These are phyloP conservation scores for Pyrus betulifolia DNA, from an alignment of 306 rosid species.

Conservation along the genomic window DNA sequence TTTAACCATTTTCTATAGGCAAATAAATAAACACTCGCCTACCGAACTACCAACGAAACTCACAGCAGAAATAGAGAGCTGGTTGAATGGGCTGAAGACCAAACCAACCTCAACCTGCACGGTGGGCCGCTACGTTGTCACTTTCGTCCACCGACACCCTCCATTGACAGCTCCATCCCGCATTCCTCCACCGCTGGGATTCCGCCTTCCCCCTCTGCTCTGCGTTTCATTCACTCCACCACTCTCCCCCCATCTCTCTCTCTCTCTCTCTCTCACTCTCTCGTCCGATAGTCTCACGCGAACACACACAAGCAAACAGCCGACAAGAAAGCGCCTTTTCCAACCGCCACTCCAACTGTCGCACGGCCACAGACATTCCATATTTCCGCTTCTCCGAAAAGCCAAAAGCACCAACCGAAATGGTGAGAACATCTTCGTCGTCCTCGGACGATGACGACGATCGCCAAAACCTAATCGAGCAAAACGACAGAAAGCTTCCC, in stretches of 20 bases:
- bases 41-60: neutral
- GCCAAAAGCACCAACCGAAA: neutral
- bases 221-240: neutral
- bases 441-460: constrained; percentile 81
- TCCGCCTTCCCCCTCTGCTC: neutral
- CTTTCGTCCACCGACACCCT: constrained; percentile 27
- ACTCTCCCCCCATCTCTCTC: neutral
- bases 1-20: too few relatives aligned
- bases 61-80: neutral
- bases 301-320: neutral
- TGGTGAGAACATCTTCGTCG: constrained; percentile 43
- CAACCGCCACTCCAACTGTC: neutral
- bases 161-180: neutral
- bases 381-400: neutral
- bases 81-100: neutral
- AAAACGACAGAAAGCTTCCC: constrained; percentile 44
- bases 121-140: constrained; percentile 18
- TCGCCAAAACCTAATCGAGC: constrained; percentile 56
- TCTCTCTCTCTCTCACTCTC: neutral
- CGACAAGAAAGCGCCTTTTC: neutral
- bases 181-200: neutral
- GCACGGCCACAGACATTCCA: neutral
- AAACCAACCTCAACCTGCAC: neutral
- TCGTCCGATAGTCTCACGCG: neutral
- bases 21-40: neutral